These are phyloP conservation scores for Auriculariales sp. DNA, from an alignment of 768 basidiomycete species.

Conservation along the genomic window DNA sequence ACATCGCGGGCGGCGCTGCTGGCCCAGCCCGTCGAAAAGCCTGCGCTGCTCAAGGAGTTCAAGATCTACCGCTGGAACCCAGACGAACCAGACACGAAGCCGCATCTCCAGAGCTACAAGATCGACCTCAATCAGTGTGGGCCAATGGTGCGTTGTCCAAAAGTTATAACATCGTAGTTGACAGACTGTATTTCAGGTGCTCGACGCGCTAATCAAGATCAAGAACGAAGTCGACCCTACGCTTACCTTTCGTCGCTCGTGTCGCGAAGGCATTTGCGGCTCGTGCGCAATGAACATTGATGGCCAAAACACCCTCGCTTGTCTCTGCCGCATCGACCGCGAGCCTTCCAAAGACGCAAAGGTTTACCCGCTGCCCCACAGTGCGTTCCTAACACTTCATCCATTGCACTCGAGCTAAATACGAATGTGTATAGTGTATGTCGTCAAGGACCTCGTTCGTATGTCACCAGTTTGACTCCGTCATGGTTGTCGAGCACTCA, in stretches of 20 bases:
- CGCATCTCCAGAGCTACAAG: constrained; percentile 76
- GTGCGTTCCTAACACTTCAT: constrained; percentile 31
- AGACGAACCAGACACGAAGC: constrained; percentile 85
- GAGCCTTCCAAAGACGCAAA: constrained; percentile 56
- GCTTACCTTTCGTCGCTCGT: constrained; percentile 86
- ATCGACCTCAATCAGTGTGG: constrained; percentile 91
- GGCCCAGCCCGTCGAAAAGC: constrained; percentile 46
- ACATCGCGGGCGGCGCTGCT: constrained; percentile 4
- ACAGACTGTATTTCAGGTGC: constrained; percentile 29
- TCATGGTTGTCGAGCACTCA: neutral
- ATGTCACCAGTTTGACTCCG: constrained; percentile 23
- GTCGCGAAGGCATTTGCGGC: constrained; percentile 92
- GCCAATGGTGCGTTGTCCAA: constrained; percentile 54
- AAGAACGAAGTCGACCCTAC: constrained; percentile 98
- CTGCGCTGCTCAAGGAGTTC: constrained; percentile 78
- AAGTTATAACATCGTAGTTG: neutral
- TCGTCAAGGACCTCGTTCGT: constrained; percentile 95
- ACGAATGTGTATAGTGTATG: constrained; percentile 54
- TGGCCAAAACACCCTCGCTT: constrained; percentile 95
- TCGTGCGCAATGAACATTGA: constrained; percentile 99
- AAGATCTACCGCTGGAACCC: constrained; percentile 99
- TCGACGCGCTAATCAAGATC: constrained; percentile 94
- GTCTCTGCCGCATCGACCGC: constrained; percentile 89
- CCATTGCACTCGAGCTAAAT: neutral
- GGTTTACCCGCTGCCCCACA: constrained; percentile 96